phyloP scores from a whole-genome alignment of 1,139 yeast species.

The Sugiyamaella japonica region DNA sequence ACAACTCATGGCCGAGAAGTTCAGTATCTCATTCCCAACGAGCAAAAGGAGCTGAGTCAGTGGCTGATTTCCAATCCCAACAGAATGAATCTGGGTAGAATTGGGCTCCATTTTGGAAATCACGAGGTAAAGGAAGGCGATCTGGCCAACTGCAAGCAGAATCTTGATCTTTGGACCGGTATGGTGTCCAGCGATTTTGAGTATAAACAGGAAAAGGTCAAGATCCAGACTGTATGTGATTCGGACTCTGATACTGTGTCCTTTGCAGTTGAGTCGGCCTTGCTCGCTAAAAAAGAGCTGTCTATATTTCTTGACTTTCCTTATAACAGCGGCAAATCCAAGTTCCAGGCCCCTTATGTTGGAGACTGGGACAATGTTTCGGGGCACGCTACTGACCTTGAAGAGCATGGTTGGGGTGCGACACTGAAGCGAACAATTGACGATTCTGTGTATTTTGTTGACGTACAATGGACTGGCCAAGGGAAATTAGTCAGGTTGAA shows the following conservation, averaged over 20 bases:
- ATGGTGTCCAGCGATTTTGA: slow-evolving; percentile 9
- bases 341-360: slow-evolving; percentile 21
- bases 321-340: slow-evolving; percentile 14
- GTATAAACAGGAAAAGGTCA: background rate
- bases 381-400: slow-evolving; percentile 10
- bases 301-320: slow-evolving; percentile 18
- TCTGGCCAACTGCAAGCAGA: slow-evolving; percentile 3
- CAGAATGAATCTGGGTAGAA: slow-evolving; percentile 19
- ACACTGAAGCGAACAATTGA: slow-evolving; percentile 5
- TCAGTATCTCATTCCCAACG: slow-evolving; percentile 19
- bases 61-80: slow-evolving; percentile 23
- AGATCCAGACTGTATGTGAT: slow-evolving; percentile 13
- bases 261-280: slow-evolving; percentile 11
- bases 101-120: slow-evolving; percentile 14
- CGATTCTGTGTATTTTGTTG: slow-evolving; percentile 8
- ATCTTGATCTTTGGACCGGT: slow-evolving; percentile 17
- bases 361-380: slow-evolving; percentile 17
- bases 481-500: background rate
- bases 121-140: slow-evolving; percentile 7
- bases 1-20: slow-evolving; percentile 18
- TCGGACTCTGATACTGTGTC: slow-evolving; percentile 12
- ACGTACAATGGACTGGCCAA: background rate
- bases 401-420: background rate
- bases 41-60: slow-evolving; percentile 20
- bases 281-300: slow-evolving; percentile 2